Evolutionary conservation across 169 alveolate species (phyloP), one percentile per base, ranked within the genome.

Genomic region (Plasmodium reichenowi): DNA sequence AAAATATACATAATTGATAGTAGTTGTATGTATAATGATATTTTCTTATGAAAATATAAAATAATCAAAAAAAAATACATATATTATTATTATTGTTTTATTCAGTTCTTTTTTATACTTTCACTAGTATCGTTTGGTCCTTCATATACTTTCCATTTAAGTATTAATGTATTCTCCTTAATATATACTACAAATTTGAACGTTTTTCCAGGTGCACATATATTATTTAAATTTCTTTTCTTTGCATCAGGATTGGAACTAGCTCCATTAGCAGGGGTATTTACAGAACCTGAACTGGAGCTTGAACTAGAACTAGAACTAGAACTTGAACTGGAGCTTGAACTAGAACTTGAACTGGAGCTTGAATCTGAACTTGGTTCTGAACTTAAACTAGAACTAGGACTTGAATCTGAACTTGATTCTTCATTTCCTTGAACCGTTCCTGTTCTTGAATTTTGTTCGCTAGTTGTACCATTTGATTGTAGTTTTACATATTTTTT

Each of bases 91-190:
- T 60, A 60, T 17, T 60, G 26, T 60, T 60, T 17, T 17, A 17
- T 60, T 26, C 12, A 20, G 0, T n/a, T 60, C 6, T 12, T 17
- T 32, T 13, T 66, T 43, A 26, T 38, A 0, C 7, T 66, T 17
- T 12, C 15, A 29, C 4, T 66, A 66, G 56, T 66, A 4, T 22
- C 17, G 0, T 26, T 13, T 26, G 43, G n/a, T 17, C 0, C 20
- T 43, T 5, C 74, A 22, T 66, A 66, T 6, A 66, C 74, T 26
- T 22, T 66, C 74, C 74, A 66, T 43, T 66, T 66, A 29, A 66
- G 74, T 26, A 50, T 66, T 43, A 66, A 66, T 38, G 32, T 43
- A 26, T 38, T 43, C 58, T n/a, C 74, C 6, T 66, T 50, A 10
- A 13, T 13, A 26, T 24, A 29, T 9, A 66, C 74, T 3, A 66